Evolutionary conservation across 2,329 filamentous ascomycete species (phyloP).

Genomic region (Sporothrix dimorphospora): DNA sequence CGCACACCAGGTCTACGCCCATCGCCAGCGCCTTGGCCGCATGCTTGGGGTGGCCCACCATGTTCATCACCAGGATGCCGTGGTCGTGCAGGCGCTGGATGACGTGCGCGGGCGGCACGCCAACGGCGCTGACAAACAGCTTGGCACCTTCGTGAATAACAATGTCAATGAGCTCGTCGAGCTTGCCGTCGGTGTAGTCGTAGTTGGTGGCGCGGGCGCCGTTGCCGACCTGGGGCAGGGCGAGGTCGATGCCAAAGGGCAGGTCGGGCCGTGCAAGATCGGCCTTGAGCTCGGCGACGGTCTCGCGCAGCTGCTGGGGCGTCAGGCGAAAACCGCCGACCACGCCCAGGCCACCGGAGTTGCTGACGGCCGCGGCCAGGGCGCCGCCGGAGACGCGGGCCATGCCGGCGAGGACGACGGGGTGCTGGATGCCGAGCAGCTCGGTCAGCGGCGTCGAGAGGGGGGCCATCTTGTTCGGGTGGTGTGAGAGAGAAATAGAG

Average conservation of each 20-base stretch:
- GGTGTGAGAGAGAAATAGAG: neutral
- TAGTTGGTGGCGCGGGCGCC: conserved; percentile 87
- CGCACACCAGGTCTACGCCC: conserved; percentile 88
- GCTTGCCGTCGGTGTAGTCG: conserved; percentile 88
- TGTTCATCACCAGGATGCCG: conserved; percentile 90
- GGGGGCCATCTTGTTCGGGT: conserved; percentile 40
- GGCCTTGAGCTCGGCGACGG: conserved; percentile 84
- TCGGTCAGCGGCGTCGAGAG: conserved; percentile 77
- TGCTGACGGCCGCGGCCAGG: conserved; percentile 84
- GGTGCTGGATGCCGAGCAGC: conserved; percentile 82
- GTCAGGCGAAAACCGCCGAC: conserved; percentile 74
- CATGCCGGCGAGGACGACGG: conserved; percentile 93
- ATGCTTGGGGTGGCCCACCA: conserved; percentile 93
- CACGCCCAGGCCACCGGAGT: conserved; percentile 82
- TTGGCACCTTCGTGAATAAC: conserved; percentile 81
- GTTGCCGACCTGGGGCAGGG: conserved; percentile 85
- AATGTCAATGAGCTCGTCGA: conserved; percentile 86
- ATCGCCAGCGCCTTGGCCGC: conserved; percentile 84
- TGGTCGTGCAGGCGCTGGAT: conserved; percentile 78
- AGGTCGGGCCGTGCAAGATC: conserved; percentile 67
- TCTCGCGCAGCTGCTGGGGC: conserved; percentile 72
- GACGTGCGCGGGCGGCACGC: conserved; percentile 74
- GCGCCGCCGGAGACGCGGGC: conserved; percentile 77
- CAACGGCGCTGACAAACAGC: conserved; percentile 86
- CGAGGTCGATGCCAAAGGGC: conserved; percentile 90